phyloP scores from a whole-genome alignment of 164 flowering plant species.

The Tetracentron sinense region DNA sequence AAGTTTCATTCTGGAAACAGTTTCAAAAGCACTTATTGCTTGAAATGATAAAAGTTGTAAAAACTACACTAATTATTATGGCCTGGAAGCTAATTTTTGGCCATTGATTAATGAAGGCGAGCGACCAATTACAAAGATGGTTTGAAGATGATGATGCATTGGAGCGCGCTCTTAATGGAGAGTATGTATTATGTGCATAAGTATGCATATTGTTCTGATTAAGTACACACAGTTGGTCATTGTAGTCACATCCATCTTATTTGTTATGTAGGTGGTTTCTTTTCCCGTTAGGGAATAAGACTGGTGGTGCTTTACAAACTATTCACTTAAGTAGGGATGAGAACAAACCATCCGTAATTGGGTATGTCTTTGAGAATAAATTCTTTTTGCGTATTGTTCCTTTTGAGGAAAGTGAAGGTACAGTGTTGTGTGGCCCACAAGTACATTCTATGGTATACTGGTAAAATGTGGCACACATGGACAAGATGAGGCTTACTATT shows the following conservation, averaged over 20 bases:
- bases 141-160: constrained; percentile 88
- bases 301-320: constrained; percentile 29
- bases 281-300: constrained; percentile 48
- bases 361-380: constrained; percentile 37
- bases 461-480: neutral
- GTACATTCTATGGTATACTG: neutral
- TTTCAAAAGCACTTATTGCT: neutral
- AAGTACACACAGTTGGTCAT: neutral
- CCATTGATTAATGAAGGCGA: constrained; percentile 46
- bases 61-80: neutral
- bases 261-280: constrained; percentile 72
- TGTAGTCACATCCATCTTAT: neutral
- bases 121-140: constrained; percentile 64
- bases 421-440: neutral
- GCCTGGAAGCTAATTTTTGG: constrained; percentile 14
- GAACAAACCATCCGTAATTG: constrained; percentile 50
- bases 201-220: neutral
- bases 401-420: neutral
- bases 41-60: neutral
- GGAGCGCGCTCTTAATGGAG: constrained; percentile 79
- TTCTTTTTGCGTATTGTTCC: neutral
- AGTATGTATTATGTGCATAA: constrained; percentile 55
- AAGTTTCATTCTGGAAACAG: neutral
- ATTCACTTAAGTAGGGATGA: constrained; percentile 63
- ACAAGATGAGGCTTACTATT: neutral